Conservation (phyloP, 305 asterid species). For the Fraxinus nigra region DNA sequence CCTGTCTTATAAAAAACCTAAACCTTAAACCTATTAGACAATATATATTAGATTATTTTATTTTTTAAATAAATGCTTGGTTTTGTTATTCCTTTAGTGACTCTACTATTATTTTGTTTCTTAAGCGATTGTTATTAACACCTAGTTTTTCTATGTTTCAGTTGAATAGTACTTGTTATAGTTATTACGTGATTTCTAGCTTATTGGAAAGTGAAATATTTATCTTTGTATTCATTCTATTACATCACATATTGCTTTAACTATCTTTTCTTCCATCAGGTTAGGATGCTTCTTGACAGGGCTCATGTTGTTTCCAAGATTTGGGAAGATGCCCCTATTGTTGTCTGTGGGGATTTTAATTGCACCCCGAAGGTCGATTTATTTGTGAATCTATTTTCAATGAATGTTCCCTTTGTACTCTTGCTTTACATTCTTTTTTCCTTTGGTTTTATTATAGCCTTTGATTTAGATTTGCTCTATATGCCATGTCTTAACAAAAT, state of each 20-base stretch:
- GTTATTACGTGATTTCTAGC: neutral
- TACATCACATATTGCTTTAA: conserved; percentile 20
- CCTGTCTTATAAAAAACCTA: neutral
- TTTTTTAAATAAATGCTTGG: neutral
- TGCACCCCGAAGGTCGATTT: conserved; percentile 80
- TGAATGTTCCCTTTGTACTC: conserved; percentile 7
- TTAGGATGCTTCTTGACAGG: conserved; percentile 76
- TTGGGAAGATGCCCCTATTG: conserved; percentile 90
- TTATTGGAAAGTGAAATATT: neutral
- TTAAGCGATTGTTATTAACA: neutral
- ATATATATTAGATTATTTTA: neutral
- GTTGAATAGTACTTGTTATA: neutral
- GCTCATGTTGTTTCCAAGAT: conserved; percentile 82
- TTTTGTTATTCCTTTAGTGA: neutral
- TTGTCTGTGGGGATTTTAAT: conserved; percentile 96
- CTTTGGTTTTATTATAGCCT: conserved; percentile 11
- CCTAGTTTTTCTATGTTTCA: neutral
- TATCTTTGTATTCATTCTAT: neutral
- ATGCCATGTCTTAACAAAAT: conserved; percentile 17
- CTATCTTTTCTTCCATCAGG: conserved; percentile 44
- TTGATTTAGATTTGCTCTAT: conserved; percentile 19
- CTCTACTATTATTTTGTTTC: neutral
- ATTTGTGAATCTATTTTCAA: conserved; percentile 12
- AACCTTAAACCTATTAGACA: neutral
- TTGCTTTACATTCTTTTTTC: conserved; percentile 17